These are phyloP conservation scores for Xanthoconium separans DNA, from an alignment of 1,284 basidiomycete species.

Conservation along the genomic window DNA sequence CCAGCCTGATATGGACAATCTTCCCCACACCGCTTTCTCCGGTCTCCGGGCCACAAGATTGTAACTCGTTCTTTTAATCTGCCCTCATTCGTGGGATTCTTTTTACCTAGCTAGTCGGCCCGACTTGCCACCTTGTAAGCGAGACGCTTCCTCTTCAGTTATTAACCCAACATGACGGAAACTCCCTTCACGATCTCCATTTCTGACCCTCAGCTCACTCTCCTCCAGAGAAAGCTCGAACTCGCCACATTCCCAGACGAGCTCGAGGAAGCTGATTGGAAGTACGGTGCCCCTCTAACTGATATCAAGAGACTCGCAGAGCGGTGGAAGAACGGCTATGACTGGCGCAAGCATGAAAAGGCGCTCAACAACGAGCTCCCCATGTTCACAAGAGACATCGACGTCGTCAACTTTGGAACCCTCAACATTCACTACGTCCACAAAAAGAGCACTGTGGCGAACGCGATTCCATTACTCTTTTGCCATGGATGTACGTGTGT, in stretches of 20 bases:
- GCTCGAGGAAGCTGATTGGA: conserved; percentile 38
- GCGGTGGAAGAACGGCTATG: conserved; percentile 41
- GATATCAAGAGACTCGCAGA: conserved; percentile 40
- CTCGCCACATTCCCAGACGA: conserved; percentile 42
- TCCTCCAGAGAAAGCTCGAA: conserved; percentile 35
- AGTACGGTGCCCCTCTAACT: conserved; percentile 40
- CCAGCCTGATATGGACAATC: too few relatives aligned
- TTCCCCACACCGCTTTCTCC: conserved; percentile 2
- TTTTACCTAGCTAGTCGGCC: not conserved
- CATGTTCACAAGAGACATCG: conserved; percentile 44
- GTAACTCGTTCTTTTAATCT: too few relatives aligned
- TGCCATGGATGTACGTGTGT: conserved; percentile 44
- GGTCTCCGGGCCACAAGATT: not conserved
- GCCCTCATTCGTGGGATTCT: not conserved
- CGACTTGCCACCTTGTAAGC: too few relatives aligned
- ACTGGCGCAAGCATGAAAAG: conserved; percentile 44
- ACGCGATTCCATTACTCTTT: conserved; percentile 48
- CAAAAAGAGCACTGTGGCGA: conserved; percentile 32
- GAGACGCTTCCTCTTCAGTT: too few relatives aligned
- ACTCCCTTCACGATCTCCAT: conserved; percentile 32
- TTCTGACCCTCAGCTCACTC: conserved; percentile 30
- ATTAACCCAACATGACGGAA: conserved; percentile 16
- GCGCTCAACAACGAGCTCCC: conserved; percentile 41
- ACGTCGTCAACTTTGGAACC: conserved; percentile 36
- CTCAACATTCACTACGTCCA: conserved; percentile 47